Base-by-base conservation (phyloP, 129 eudicot species). In the Artemisia argyi region DNA sequence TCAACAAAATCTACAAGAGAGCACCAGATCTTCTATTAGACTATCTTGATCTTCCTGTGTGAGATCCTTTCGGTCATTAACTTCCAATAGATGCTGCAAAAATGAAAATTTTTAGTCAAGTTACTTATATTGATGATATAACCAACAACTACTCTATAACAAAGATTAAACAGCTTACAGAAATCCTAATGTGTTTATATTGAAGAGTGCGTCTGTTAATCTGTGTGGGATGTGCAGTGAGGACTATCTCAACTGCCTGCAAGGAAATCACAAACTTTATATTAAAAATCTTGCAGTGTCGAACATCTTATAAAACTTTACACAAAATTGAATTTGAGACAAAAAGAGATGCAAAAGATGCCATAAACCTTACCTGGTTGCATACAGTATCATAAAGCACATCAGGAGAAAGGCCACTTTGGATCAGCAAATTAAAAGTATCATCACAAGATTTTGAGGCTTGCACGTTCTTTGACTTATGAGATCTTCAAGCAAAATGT, bases 151-250 rank as follows among this genome's bases (percentile, higher is more conserved):
- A 5, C 66, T 12, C 52, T 7, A 1, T 17, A 14, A 32, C 51
- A 14, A 46, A 30, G 55, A 32, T 47, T 13, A 56, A 50, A 60
- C 76, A 73, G 54, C 89, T 77, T 85, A 93, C 98, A 51, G 98
- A 90, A 73, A 93, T 84, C 79, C 96, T 84, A n/a, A 90, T 83
- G 78, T 90, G 96, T 61, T 93, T 93, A 74, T 87, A 93, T 73
- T 93, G 98, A 72, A 93, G 84, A 60, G 98, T 93, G 61, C 98
- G 92, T 20, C 98, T 77, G 76, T 93, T 93, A 35, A 93, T 93
- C 80, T 93, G 98, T 13, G 98, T 93, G 70, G 98, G 98, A 78
- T 93, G 98, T 69, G 98, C 98, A 70, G 98, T 93, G 79, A 93
- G 96, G 63, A 93, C 98, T 73, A 93, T 93, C 76, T 93, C 98